A percentile compares a stretch with the other conserved stretches of the same genome.
phyloP scores from a whole-genome alignment of 148 eudicot species.

The Chenopodium quinoa region DNA sequence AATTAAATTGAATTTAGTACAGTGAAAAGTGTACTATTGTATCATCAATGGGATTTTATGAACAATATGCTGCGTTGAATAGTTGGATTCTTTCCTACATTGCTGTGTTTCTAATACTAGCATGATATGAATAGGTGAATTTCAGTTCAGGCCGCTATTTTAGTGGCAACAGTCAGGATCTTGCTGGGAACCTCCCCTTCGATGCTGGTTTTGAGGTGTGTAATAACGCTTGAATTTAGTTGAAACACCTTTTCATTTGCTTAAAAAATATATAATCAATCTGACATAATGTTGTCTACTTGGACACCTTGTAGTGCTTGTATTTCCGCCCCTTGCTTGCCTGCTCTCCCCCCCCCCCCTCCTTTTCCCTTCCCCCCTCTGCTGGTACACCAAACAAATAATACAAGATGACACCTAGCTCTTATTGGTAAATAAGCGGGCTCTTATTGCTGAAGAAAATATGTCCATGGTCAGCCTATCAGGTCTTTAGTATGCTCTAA shows the following conservation, averaged over 20 bases:
- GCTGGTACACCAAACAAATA: neutral
- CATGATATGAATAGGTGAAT: conserved; percentile 62
- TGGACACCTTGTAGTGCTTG: neutral
- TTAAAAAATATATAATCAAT: neutral
- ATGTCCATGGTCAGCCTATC: neutral
- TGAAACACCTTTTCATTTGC: neutral
- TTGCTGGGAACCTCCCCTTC: conserved; percentile 64
- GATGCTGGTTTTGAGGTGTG: conserved; percentile 96
- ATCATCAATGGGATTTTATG: neutral
- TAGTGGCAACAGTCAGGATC: conserved; percentile 50
- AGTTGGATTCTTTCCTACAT: neutral
- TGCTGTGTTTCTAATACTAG: conserved; percentile 25
- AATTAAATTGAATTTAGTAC: neutral
- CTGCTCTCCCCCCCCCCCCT: neutral
- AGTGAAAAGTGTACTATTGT: neutral
- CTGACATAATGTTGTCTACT: neutral
- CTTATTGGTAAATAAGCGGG: neutral
- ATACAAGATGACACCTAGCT: neutral
- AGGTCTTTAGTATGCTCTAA: neutral
- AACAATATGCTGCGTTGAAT: neutral
- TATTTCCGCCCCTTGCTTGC: neutral
- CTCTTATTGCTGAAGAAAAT: neutral
- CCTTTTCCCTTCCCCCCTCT: no score
- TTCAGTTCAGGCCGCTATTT: conserved; percentile 93
- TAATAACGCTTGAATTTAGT: neutral